Evolutionary conservation across 495 filamentous ascomycete species (phyloP).

Genomic region (Collariella sp.): DNA sequence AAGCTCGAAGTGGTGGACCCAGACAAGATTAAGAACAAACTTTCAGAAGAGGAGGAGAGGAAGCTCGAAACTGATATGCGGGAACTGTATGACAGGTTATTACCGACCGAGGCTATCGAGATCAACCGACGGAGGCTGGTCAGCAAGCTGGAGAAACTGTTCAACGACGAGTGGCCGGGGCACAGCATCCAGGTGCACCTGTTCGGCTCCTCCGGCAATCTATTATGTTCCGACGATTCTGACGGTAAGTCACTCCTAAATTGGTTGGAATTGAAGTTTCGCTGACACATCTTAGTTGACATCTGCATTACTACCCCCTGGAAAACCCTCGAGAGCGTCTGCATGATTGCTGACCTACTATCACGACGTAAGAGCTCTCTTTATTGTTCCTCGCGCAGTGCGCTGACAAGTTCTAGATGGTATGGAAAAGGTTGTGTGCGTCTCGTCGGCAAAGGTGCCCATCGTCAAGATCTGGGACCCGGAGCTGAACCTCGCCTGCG

Average conservation of each 20-base stretch:
- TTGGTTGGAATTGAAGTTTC: neutral
- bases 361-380: conserved; percentile 58
- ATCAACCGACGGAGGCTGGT: conserved; percentile 65
- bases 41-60: conserved; percentile 67
- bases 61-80: conserved; percentile 74
- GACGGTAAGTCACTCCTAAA: conserved; percentile 57
- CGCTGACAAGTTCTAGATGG: conserved; percentile 54
- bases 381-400: neutral
- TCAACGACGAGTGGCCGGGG: conserved; percentile 87
- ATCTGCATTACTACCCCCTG: conserved; percentile 91
- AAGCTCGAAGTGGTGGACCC: conserved; percentile 58
- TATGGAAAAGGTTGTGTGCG: conserved; percentile 91
- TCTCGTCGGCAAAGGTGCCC: conserved; percentile 88
- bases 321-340: conserved; percentile 75
- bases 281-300: conserved; percentile 59
- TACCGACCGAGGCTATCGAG: conserved; percentile 75
- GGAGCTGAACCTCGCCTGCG: conserved; percentile 79
- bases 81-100: conserved; percentile 72
- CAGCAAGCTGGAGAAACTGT: conserved; percentile 72
- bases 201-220: conserved; percentile 94
- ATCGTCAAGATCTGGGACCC: conserved; percentile 99
- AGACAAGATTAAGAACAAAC: conserved; percentile 51
- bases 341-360: conserved; percentile 75
- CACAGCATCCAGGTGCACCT: conserved; percentile 83
- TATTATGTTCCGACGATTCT: conserved; percentile 91